phyloP scores from a whole-genome alignment of 2,329 filamentous ascomycete genomes.

The Domatiomyces catenatus region DNA sequence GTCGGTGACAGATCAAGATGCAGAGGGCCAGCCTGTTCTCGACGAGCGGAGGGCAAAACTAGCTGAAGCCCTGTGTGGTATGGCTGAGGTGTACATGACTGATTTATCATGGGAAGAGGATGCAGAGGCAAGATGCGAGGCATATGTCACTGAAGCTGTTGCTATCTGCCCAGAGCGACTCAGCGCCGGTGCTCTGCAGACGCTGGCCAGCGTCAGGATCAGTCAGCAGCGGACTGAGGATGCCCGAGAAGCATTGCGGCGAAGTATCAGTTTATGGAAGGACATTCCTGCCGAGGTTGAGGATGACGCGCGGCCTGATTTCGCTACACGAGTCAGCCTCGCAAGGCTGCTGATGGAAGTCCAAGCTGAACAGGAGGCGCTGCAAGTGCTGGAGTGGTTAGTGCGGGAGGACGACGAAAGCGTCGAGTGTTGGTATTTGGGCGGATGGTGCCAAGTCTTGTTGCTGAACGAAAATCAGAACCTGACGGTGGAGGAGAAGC shows the following conservation, averaged over 20 bases:
- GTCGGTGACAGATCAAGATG: conserved; percentile 19
- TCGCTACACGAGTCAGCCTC: conserved; percentile 69
- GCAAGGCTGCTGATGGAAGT: conserved; percentile 80
- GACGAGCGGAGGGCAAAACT: conserved; percentile 58
- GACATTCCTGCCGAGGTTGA: conserved; percentile 50
- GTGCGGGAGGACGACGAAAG: conserved; percentile 82
- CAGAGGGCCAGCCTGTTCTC: conserved; percentile 3
- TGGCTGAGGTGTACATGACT: conserved; percentile 97
- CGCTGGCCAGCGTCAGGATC: conserved; percentile 81
- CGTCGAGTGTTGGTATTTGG: conserved; percentile 92
- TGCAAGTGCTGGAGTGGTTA: conserved; percentile 69
- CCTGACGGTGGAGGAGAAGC: conserved; percentile 22
- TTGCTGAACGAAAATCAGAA: conserved; percentile 34
- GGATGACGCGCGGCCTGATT: conserved; percentile 64
- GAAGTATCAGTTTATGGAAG: conserved; percentile 73
- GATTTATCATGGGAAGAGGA: conserved; percentile 83
- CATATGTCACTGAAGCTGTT: conserved; percentile 77
- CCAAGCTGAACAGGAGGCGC: conserved; percentile 67
- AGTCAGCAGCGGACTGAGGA: conserved; percentile 70
- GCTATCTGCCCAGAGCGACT: conserved; percentile 54
- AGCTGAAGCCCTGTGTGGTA: conserved; percentile 80
- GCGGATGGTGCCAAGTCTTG: conserved; percentile 81
- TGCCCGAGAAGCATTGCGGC: conserved; percentile 58
- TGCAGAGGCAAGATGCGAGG: conserved; percentile 76
- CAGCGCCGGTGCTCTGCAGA: conserved; percentile 82